Evolutionary conservation across 148 eudicot genomes (phyloP).

Genomic region (Chenopodium quinoa): DNA sequence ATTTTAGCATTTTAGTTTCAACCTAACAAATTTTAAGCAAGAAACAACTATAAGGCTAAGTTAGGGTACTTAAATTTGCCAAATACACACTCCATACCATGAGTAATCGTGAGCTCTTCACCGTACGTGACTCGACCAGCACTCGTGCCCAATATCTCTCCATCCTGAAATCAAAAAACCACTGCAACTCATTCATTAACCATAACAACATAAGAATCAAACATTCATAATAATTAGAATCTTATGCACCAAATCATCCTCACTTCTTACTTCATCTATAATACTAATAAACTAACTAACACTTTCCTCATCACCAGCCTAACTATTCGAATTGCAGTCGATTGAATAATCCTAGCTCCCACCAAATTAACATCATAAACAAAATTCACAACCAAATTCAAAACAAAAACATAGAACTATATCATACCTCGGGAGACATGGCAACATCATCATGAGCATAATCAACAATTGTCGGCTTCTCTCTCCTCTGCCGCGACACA

Average conservation of each 20-base stretch:
- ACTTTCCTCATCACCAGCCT: not conserved
- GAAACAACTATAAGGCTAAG: not conserved
- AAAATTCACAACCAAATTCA: not conserved
- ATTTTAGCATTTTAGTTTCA: not conserved
- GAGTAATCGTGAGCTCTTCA: conserved; percentile 43
- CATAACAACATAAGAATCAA: conserved; percentile 1
- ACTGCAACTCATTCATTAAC: conserved; percentile 15
- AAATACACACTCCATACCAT: conserved; percentile 40
- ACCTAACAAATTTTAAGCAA: not conserved
- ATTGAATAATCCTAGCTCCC: not conserved
- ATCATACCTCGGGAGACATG: conserved; percentile 82
- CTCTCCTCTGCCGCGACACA: conserved; percentile 27
- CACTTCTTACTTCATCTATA: not conserved
- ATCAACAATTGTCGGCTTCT: conserved; percentile 67
- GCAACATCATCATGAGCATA: conserved; percentile 83
- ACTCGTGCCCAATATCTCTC: conserved; percentile 43
- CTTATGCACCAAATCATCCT: not conserved
- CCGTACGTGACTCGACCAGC: conserved; percentile 51
- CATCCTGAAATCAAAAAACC: conserved; percentile 49
- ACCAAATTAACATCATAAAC: not conserved
- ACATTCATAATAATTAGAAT: not conserved
- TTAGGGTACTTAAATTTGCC: no score
- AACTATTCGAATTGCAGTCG: not conserved
- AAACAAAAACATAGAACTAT: not conserved
- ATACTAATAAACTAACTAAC: not conserved